Conservation (phyloP, 306 rosid species). For the Inga laurina region DNA sequence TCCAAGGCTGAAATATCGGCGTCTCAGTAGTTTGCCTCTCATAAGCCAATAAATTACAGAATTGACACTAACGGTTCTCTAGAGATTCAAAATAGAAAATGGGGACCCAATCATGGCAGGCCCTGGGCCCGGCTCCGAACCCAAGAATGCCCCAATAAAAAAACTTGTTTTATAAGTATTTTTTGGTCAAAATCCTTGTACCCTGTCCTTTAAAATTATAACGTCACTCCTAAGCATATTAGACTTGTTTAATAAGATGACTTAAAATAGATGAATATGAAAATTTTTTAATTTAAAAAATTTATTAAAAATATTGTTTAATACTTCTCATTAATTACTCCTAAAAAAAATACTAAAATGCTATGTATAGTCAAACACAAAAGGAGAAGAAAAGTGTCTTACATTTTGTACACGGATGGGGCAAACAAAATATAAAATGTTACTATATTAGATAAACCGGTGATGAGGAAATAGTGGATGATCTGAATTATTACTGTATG, state of each 20-base stretch:
- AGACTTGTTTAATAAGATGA: too few relatives aligned
- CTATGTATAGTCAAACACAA: too few relatives aligned
- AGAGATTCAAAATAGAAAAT: not conserved
- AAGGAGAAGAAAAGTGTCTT: too few relatives aligned
- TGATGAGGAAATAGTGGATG: not conserved
- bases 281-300: too few relatives aligned
- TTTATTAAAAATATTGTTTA: too few relatives aligned
- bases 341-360: not conserved
- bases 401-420: not conserved
- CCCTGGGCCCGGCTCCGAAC: not conserved
- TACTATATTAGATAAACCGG: not conserved
- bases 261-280: too few relatives aligned
- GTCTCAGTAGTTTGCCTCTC: constrained; percentile 23
- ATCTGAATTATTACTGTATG: not conserved
- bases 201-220: not conserved
- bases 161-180: not conserved
- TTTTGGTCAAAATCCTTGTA: not conserved
- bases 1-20: constrained; percentile 39
- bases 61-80: constrained; percentile 25
- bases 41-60: constrained; percentile 12
- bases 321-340: too few relatives aligned
- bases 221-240: too few relatives aligned
- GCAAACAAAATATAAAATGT: not conserved
- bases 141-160: not conserved
- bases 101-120: not conserved